phyloP scores from a whole-genome alignment of 2,329 filamentous ascomycete genomes.

The Apiospora aurea region DNA sequence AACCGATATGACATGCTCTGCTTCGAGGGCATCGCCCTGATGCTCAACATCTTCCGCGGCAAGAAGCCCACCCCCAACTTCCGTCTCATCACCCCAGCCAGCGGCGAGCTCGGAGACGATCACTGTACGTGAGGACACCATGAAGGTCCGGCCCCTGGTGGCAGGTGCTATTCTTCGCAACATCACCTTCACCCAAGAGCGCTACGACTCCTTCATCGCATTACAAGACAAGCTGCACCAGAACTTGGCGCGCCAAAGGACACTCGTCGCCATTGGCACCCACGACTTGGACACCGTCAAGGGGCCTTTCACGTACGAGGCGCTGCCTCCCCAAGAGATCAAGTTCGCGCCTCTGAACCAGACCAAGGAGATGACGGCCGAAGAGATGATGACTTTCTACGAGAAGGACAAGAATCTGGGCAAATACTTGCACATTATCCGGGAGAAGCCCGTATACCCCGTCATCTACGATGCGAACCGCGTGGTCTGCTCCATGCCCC shows the following conservation, averaged over 20 bases:
- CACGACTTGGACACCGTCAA: constrained; percentile 94
- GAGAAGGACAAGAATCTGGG: constrained; percentile 92
- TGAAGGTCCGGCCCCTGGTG: constrained; percentile 83
- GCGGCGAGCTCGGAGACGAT: constrained; percentile 80
- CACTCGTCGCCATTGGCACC: constrained; percentile 94
- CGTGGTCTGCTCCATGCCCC: constrained; percentile 89
- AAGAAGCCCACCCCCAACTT: constrained; percentile 81
- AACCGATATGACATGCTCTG: constrained; percentile 96
- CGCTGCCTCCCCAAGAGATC: constrained; percentile 88
- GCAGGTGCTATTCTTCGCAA: constrained; percentile 89
- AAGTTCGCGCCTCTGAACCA: constrained; percentile 92
- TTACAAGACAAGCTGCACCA: constrained; percentile 98
- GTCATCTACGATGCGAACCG: constrained; percentile 92
- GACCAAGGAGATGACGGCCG: constrained; percentile 83
- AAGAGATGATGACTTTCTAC: constrained; percentile 93
- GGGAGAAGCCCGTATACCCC: constrained; percentile 91
- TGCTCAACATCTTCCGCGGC: constrained; percentile 93
- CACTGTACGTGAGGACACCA: constrained; percentile 77
- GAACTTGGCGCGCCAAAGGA: constrained; percentile 91
- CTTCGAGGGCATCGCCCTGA: constrained; percentile 94
- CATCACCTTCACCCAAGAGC: constrained; percentile 87
- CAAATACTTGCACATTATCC: constrained; percentile 91
- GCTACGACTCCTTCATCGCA: constrained; percentile 96
- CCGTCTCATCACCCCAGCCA: constrained; percentile 73
- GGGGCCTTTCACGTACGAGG: constrained; percentile 97